A percentile compares a stretch with the other conserved stretches of the same genome.
Evolutionary conservation across 1,284 basidiomycete species (phyloP).

Genomic region (Tylopilus sp.): DNA sequence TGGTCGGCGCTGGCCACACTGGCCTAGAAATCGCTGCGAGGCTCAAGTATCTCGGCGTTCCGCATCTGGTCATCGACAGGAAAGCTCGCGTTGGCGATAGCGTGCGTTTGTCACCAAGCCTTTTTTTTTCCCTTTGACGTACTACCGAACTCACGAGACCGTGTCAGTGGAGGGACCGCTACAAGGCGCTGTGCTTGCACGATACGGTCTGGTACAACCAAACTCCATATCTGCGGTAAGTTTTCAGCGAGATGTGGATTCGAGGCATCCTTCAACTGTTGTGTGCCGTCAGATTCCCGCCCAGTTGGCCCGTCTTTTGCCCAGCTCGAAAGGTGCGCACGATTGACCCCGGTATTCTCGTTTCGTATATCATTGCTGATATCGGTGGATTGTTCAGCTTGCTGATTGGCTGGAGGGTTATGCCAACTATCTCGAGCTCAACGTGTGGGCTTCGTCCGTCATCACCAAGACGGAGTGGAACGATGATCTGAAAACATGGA

Average conservation of each 20-base stretch:
- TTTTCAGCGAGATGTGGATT: background rate
- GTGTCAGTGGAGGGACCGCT: constrained; percentile 33
- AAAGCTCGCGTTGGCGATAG: constrained; percentile 35
- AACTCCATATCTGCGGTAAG: constrained; percentile 30
- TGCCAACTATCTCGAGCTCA: constrained; percentile 50
- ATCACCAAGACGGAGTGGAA: constrained; percentile 39
- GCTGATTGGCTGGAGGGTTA: constrained; percentile 62
- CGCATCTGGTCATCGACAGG: constrained; percentile 36
- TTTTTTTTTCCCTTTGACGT: too few species aligned
- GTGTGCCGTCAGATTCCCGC: constrained; percentile 31
- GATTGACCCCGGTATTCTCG: background rate
- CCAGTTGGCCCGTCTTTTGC: constrained; percentile 39
- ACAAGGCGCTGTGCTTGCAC: constrained; percentile 33
- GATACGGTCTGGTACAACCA: constrained; percentile 29
- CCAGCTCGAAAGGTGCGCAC: constrained; percentile 34
- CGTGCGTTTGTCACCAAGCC: constrained; percentile 8
- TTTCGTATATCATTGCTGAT: background rate
- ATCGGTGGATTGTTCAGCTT: constrained; percentile 35
- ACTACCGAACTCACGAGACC: constrained; percentile 4
- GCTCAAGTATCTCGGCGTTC: constrained; percentile 36
- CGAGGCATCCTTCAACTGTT: background rate
- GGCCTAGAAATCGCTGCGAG: constrained; percentile 38
- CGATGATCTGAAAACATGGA: constrained; percentile 35
- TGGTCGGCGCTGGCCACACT: constrained; percentile 38
- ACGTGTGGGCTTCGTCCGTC: constrained; percentile 51